A percentile compares a stretch with the other conserved stretches of the same genome.
These are phyloP conservation scores for Epichloe amarillans DNA, from an alignment of 2,329 filamentous ascomycete species.

Conservation along the genomic window DNA sequence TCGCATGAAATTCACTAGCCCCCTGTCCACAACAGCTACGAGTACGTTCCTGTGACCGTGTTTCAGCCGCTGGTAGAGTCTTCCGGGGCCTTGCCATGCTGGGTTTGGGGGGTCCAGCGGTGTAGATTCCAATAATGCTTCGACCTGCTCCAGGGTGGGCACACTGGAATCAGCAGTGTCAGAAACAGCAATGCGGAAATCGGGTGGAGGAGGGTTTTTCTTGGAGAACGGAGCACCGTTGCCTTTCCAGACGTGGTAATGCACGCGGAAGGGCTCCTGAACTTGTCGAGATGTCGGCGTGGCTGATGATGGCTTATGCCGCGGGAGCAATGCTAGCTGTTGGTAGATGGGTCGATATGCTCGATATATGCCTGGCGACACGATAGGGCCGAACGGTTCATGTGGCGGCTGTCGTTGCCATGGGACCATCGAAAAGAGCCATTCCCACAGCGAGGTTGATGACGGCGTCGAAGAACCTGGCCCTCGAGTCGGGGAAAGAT, in stretches of 20 bases:
- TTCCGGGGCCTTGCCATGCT: conserved; percentile 27
- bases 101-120: conserved; percentile 52
- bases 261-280: conserved; percentile 52
- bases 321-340: conserved; percentile 59
- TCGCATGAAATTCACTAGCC: conserved; percentile 76
- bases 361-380: conserved; percentile 51
- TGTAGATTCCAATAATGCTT: conserved; percentile 56
- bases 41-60: conserved; percentile 75
- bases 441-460: conserved; percentile 31
- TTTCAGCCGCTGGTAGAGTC: conserved; percentile 64
- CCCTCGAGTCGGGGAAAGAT: conserved; percentile 1
- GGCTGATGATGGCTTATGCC: conserved; percentile 43
- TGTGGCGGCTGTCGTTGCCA: conserved; percentile 13
- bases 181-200: conserved; percentile 75
- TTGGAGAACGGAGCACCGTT: conserved; percentile 56
- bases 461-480: conserved; percentile 5
- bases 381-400: conserved; percentile 39
- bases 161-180: conserved; percentile 59
- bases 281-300: conserved; percentile 13
- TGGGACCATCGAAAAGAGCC: conserved; percentile 37
- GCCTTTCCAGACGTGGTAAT: conserved; percentile 71
- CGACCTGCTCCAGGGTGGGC: conserved; percentile 61
- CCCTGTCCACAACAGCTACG: conserved; percentile 78
- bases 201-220: conserved; percentile 60
- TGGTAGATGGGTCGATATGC: conserved; percentile 60